Percentiles rank a stretch among this genome's conserved stretches.
These are phyloP conservation scores for Chrysopogon serrulatus DNA, from an alignment of 176 grass and related monocot species.

Conservation along the genomic window DNA sequence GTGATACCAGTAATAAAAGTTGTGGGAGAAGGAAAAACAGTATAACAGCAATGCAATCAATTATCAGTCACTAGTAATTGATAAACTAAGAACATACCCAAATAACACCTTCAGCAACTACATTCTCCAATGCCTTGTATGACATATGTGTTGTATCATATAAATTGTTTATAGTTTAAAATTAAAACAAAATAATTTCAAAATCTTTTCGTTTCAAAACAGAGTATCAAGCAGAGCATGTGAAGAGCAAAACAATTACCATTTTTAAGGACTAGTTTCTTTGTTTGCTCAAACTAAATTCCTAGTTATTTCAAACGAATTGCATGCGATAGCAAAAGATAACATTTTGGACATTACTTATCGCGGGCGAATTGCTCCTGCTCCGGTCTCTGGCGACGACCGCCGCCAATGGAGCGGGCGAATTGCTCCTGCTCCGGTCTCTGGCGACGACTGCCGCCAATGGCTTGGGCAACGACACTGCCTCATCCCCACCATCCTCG, in stretches of 20 bases:
- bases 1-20: background rate
- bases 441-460: background rate
- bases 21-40: background rate
- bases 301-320: background rate
- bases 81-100: background rate
- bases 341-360: slow-evolving; percentile 43
- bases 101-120: background rate
- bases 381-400: slow-evolving; percentile 10
- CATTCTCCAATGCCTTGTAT: background rate
- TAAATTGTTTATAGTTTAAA: background rate
- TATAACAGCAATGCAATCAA: background rate
- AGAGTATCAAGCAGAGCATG: background rate
- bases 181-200: background rate
- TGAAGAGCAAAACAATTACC: background rate
- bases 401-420: slow-evolving; percentile 9
- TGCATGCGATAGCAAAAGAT: background rate
- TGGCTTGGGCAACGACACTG: slow-evolving; percentile 4
- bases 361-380: slow-evolving; percentile 48
- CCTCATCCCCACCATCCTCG: slow-evolving; percentile 19
- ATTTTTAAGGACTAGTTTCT: background rate
- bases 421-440: slow-evolving; percentile 36
- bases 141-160: background rate
- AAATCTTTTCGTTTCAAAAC: background rate
- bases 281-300: background rate
- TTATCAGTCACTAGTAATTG: background rate